phyloP scores from a whole-genome alignment of 768 basidiomycete species.

The Pisolithus albus region DNA sequence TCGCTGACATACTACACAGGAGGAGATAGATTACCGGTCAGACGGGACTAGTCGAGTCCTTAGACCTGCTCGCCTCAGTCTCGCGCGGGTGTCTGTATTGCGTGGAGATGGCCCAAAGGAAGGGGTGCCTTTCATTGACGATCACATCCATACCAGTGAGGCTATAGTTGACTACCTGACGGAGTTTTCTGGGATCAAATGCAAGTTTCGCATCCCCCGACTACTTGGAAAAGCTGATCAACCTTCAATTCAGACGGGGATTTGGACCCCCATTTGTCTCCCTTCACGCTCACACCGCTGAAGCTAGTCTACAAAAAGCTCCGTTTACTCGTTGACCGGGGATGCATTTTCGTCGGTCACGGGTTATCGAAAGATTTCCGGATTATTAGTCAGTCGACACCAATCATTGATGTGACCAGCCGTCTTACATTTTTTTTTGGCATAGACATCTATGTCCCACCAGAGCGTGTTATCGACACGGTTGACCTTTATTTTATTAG shows the following conservation, averaged over 20 bases:
- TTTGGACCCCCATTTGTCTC: slow-evolving; percentile 76
- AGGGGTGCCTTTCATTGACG: slow-evolving; percentile 92
- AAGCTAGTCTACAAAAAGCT: slow-evolving; percentile 99
- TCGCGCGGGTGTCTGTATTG: slow-evolving; percentile 92
- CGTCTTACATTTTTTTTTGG: neutral
- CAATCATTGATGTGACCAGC: neutral
- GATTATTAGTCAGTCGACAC: slow-evolving; percentile 76
- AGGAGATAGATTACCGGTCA: slow-evolving; percentile 91
- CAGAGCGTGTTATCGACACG: slow-evolving; percentile 93
- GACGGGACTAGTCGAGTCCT: slow-evolving; percentile 92
- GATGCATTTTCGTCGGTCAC: slow-evolving; percentile 96
- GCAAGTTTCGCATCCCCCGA: slow-evolving; percentile 38
- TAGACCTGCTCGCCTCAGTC: slow-evolving; percentile 82
- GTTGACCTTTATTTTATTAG: slow-evolving; percentile 92
- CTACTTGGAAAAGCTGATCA: slow-evolving; percentile 1
- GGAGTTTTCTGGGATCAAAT: slow-evolving; percentile 92
- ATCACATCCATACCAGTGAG: slow-evolving; percentile 96
- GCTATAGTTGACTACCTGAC: slow-evolving; percentile 94
- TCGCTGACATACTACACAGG: slow-evolving; percentile 37
- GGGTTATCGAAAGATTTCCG: slow-evolving; percentile 97
- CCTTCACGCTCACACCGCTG: slow-evolving; percentile 85
- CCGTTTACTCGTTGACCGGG: slow-evolving; percentile 83
- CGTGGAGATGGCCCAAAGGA: slow-evolving; percentile 77
- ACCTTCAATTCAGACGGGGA: slow-evolving; percentile 64
- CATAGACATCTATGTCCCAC: slow-evolving; percentile 91